Base-by-base conservation (phyloP, 441 rosid genomes). In the Brassica hybrid region DNA sequence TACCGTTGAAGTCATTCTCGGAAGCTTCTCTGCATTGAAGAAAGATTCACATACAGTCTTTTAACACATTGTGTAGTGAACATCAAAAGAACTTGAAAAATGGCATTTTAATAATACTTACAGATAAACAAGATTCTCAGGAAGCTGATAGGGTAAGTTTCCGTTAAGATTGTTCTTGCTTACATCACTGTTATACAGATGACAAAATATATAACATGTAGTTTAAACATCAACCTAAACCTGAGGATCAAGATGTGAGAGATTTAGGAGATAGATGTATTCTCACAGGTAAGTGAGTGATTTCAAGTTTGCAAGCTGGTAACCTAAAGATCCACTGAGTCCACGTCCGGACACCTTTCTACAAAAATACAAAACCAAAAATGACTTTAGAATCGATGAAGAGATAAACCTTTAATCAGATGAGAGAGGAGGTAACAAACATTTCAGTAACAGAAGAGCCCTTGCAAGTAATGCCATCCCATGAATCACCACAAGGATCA, bases 71-170 rank as follows among this genome's bases (percentile, higher is more conserved):
- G 27, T 67, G 59, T 18, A 65, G 54, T 48, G 21, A 50, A 36
- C 59, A 66, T 64, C 69, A 71, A 52, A 14, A 59, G 9, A 58
- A 13, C 2, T 64, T 73, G 57, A 27, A 3, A 60, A 50, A 19
- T 16, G 48, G 59, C 30, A 23, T n/a, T n/a, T n/a, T n/a, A n/a
- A n/a, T n/a, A n/a, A 1, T 61, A 43, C 95, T 88, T 85, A 93
- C 99, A 95, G 65, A 76, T 86, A 74, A 73, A 32, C 73, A 67
- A 82, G 79, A 65, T 86, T 90, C n/a, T 96, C 94, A 81, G 99
- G 99, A 76, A 95, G 90, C 83, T 93, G 98, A 72, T 93, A 95
- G 3, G 99, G 99, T 80, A 92, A 85, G 73, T 90, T 86, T 75
- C 85, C 89, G 56, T 86, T 82, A 73, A 95, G 90, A 77, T 93